Evolutionary conservation across 768 basidiomycete species (phyloP).

Genomic region (Boletus huronensis): DNA sequence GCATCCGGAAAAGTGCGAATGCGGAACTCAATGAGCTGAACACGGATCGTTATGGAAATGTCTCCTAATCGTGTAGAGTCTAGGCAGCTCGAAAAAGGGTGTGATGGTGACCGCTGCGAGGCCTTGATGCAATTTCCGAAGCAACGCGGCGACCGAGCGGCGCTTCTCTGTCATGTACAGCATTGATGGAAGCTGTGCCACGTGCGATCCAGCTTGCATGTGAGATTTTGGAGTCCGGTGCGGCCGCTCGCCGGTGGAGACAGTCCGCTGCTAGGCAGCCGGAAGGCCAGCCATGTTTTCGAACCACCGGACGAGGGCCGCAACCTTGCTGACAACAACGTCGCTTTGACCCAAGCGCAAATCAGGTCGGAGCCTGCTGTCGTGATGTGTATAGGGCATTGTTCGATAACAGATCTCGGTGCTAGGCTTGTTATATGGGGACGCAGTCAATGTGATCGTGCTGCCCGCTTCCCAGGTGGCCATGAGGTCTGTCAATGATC

Average conservation of each 20-base stretch:
- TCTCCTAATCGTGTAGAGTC: constrained; percentile 9
- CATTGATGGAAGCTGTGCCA: constrained; percentile 13
- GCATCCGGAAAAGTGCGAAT: constrained; percentile 9
- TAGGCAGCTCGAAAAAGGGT: constrained; percentile 17
- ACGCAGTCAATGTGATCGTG: constrained; percentile 58
- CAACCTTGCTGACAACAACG: constrained; percentile 63
- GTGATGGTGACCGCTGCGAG: constrained; percentile 19
- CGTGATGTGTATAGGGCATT: constrained; percentile 60
- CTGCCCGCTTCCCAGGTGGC: constrained; percentile 43
- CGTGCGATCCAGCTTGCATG: constrained; percentile 3
- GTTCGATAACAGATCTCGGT: constrained; percentile 76
- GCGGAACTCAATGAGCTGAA: constrained; percentile 7
- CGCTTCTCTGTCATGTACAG: constrained; percentile 27
- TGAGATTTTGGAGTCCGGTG: constrained; percentile 12
- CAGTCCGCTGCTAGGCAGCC: constrained; percentile 7
- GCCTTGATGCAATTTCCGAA: constrained; percentile 25
- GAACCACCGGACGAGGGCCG: constrained; percentile 66
- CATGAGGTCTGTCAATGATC: constrained; percentile 45
- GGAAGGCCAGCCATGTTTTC: constrained; percentile 65
- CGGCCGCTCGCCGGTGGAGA: constrained; percentile 12
- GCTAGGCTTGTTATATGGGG: constrained; percentile 59
- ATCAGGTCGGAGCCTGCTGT: constrained; percentile 65
- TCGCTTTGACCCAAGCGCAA: constrained; percentile 68
- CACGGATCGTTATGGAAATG: constrained; percentile 16
- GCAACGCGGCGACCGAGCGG: constrained; percentile 16